Conservation (phyloP, 805 yeast species). For the Barnettozyma sp. region DNA sequence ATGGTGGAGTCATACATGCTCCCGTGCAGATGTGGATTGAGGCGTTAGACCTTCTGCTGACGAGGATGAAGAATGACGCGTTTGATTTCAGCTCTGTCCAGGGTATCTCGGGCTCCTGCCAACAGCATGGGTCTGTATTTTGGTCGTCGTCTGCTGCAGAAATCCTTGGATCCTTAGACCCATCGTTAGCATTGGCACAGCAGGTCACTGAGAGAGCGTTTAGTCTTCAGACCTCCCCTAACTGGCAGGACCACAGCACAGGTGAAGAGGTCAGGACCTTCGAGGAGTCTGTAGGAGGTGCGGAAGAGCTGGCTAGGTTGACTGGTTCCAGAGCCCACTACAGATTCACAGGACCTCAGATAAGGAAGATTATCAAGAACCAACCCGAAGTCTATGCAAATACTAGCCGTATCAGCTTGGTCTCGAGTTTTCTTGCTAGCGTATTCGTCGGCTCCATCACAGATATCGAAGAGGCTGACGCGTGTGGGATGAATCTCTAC, state of each 20-base stretch:
- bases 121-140: conserved; percentile 87
- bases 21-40: conserved; percentile 92
- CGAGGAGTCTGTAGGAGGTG: conserved; percentile 58
- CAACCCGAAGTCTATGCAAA: conserved; percentile 45
- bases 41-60: conserved; percentile 61
- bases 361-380: conserved; percentile 55
- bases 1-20: conserved; percentile 60
- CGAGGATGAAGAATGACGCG: conserved; percentile 37
- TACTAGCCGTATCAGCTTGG: conserved; percentile 61
- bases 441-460: conserved; percentile 59
- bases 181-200: conserved; percentile 31
- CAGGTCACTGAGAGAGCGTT: conserved; percentile 49
- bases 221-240: conserved; percentile 64
- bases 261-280: conserved; percentile 56
- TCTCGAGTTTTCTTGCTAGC: conserved; percentile 72
- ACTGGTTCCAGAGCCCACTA: conserved; percentile 88
- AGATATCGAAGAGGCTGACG: conserved; percentile 75
- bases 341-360: conserved; percentile 90
- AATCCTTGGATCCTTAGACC: conserved; percentile 33
- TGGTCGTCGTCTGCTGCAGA: conserved; percentile 51
- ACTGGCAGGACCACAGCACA: conserved; percentile 95
- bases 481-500: conserved; percentile 89
- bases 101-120: conserved; percentile 80
- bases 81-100: conserved; percentile 55
- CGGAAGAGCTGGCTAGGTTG: conserved; percentile 47